Conservation (phyloP, 192 early-diverging fungal genomes). For the Linnemannia hyalina region DNA sequence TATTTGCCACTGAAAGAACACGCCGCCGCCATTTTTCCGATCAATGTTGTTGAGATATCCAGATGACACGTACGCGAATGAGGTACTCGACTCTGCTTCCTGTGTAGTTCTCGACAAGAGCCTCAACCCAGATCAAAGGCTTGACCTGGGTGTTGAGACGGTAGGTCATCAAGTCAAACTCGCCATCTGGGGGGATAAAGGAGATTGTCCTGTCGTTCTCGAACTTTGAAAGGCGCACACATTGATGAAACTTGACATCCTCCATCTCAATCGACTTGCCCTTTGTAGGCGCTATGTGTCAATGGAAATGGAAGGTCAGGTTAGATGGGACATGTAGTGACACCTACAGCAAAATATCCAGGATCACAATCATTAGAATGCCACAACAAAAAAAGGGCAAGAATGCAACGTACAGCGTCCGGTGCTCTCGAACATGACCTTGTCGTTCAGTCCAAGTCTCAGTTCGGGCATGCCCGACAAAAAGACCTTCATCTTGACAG, state of each 20-base stretch:
- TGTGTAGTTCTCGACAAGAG: constrained; percentile 87
- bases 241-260: constrained; percentile 93
- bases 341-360: background rate
- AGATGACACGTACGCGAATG: constrained; percentile 69
- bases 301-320: background rate
- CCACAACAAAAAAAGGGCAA: background rate
- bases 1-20: background rate
- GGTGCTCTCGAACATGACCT: constrained; percentile 94
- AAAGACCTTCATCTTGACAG: constrained; percentile 89
- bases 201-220: constrained; percentile 92
- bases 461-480: constrained; percentile 90
- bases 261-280: constrained; percentile 93
- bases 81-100: constrained; percentile 96
- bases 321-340: background rate
- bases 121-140: constrained; percentile 89
- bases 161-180: constrained; percentile 94
- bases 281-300: constrained; percentile 58
- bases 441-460: constrained; percentile 89
- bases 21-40: too few relatives aligned
- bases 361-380: background rate
- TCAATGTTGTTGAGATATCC: background rate
- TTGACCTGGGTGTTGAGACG: constrained; percentile 87
- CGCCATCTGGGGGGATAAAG: constrained; percentile 91
- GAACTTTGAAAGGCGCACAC: constrained; percentile 88
- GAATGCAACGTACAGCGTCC: constrained; percentile 69